Evolutionary conservation across 805 yeast species (phyloP).

Genomic region (Starmerella ratchasimensis): DNA sequence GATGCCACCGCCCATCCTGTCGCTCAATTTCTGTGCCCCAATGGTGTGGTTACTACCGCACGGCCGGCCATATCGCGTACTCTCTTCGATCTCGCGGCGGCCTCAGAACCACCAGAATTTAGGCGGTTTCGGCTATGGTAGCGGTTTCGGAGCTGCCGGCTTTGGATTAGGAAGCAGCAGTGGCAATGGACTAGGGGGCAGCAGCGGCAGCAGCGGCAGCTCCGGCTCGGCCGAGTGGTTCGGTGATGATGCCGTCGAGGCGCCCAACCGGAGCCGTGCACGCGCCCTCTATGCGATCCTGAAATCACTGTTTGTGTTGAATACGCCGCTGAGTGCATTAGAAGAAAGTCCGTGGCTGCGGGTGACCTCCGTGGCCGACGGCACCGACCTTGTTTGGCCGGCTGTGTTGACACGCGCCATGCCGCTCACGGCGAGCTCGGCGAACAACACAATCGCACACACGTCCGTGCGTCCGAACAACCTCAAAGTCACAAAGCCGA

Average conservation of each 20-base stretch:
- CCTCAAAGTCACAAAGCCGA: not conserved
- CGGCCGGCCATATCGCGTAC: constrained; percentile 15
- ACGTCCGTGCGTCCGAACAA: not conserved
- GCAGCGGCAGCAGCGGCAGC: no score
- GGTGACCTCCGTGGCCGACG: constrained; percentile 13
- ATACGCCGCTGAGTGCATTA: constrained; percentile 3
- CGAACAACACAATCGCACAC: not conserved
- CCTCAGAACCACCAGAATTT: no score
- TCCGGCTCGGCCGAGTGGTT: no score
- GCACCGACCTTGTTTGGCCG: constrained; percentile 19
- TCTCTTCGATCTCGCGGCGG: constrained; percentile 7
- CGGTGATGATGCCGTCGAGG: no score
- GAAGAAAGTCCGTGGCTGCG: constrained; percentile 19
- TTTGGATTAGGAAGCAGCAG: no score
- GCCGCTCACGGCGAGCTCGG: constrained; percentile 4
- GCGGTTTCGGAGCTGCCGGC: no score
- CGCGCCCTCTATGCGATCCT: constrained; percentile 12
- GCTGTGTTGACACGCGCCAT: constrained; percentile 12
- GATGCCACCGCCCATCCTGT: constrained; percentile 7
- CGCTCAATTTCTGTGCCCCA: constrained; percentile 7
- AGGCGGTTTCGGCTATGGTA: no score
- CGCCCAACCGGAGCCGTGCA: constrained; percentile 16
- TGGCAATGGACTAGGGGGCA: no score
- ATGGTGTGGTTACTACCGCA: constrained; percentile 20
- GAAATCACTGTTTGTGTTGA: constrained; percentile 6